Percentiles rank a stretch among this genome's conserved stretches.
These are phyloP conservation scores for Sesbania bispinosa DNA, from an alignment of 306 rosid genomes.

Conservation along the genomic window DNA sequence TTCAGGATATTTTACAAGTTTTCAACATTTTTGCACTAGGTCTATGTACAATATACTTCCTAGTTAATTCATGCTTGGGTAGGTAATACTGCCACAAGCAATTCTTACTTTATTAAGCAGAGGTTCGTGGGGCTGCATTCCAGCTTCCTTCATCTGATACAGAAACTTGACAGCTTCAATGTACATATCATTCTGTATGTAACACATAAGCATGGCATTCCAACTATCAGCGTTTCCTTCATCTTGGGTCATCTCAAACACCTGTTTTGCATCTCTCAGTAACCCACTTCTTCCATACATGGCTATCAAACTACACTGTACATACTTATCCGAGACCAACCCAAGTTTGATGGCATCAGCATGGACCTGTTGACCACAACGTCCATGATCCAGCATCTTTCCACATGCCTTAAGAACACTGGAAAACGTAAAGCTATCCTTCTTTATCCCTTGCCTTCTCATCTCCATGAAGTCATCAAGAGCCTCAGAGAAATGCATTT, in stretches of 20 bases:
- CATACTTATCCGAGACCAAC: conserved; percentile 32
- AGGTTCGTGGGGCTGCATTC: conserved; percentile 47
- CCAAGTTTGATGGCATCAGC: conserved; percentile 54
- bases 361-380: conserved; percentile 52
- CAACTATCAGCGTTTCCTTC: conserved; percentile 41
- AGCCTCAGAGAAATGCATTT: conserved; percentile 41
- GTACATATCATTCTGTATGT: conserved; percentile 36
- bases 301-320: conserved; percentile 54
- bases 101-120: conserved; percentile 50
- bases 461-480: conserved; percentile 43
- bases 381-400: conserved; percentile 36
- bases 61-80: conserved; percentile 3
- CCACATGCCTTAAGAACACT: conserved; percentile 67
- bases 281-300: conserved; percentile 57
- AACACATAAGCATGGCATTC: conserved; percentile 66
- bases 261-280: conserved; percentile 40
- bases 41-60: conserved; percentile 22
- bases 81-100: conserved; percentile 36
- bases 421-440: conserved; percentile 46
- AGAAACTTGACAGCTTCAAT: conserved; percentile 58
- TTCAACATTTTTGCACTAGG: background rate
- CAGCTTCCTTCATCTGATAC: conserved; percentile 48
- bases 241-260: conserved; percentile 37
- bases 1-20: background rate
- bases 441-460: conserved; percentile 52